Conservation (phyloP, 306 rosid genomes). For the Rosa multiflora region DNA sequence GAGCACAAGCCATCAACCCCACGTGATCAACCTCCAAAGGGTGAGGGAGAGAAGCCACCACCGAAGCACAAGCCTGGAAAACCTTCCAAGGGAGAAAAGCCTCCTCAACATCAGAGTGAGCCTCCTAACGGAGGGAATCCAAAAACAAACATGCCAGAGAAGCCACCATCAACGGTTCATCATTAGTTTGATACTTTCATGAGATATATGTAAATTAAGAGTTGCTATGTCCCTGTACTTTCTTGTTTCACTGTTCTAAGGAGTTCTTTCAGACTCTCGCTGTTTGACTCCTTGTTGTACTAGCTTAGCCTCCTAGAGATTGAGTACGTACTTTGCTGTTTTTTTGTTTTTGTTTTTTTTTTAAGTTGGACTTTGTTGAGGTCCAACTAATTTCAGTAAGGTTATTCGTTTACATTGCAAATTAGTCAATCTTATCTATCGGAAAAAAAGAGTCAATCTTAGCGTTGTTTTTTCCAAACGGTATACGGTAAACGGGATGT, state of each 20-base stretch:
- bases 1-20: slow-evolving; percentile 9
- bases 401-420: too few species aligned
- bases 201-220: slow-evolving; percentile 3
- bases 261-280: not conserved
- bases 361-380: too few species aligned
- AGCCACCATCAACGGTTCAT: not conserved
- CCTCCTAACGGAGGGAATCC: not conserved
- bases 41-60: not conserved
- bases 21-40: not conserved
- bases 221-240: not conserved
- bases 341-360: too few species aligned
- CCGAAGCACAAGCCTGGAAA: not conserved
- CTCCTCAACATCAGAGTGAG: not conserved
- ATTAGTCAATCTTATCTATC: too few species aligned
- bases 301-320: not conserved
- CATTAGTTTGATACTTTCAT: not conserved
- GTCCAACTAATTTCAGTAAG: too few species aligned
- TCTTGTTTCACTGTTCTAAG: not conserved
- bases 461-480: too few species aligned
- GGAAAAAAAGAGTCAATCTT: too few species aligned
- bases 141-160: too few species aligned
- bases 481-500: too few species aligned
- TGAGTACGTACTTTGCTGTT: not conserved
- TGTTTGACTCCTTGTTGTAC: not conserved
- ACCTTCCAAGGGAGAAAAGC: not conserved